phyloP scores from a whole-genome alignment of 2,329 filamentous ascomycete species.

The Colletotrichum echinochloae region DNA sequence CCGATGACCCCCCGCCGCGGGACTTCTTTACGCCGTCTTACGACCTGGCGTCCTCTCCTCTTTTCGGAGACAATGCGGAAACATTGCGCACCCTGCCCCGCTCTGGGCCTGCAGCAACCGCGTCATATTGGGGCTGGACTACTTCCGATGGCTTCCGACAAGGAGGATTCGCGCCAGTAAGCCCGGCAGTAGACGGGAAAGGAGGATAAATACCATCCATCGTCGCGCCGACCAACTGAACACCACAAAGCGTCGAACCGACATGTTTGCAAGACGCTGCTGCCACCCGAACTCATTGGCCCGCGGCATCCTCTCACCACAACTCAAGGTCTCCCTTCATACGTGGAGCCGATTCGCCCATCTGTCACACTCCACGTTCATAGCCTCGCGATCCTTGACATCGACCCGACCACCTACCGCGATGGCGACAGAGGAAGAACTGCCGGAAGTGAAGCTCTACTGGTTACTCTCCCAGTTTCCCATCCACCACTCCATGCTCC shows the following conservation, averaged over 20 bases:
- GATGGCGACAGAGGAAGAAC: slow-evolving; percentile 46
- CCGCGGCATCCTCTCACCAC: not conserved
- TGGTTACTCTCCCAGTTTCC: slow-evolving; percentile 57
- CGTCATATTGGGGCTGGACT: not conserved
- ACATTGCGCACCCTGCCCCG: not conserved
- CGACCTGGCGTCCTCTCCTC: not conserved
- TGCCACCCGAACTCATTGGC: not conserved
- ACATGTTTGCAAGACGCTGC: not conserved
- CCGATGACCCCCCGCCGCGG: not conserved
- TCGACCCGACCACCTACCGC: not conserved
- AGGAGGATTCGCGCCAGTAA: not conserved
- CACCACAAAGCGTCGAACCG: not conserved
- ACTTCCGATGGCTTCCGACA: not conserved
- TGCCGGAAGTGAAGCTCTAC: slow-evolving; percentile 71
- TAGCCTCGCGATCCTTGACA: not conserved
- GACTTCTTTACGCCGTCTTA: not conserved
- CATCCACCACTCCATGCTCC: no score
- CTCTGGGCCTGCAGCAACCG: not conserved
- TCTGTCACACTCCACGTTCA: not conserved
- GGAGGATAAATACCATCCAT: not conserved
- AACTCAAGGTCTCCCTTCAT: not conserved
- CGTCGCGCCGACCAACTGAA: not conserved
- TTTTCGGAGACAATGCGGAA: slow-evolving; percentile 6
- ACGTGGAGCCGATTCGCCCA: not conserved
- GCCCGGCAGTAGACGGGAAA: not conserved